A percentile compares a stretch with the other conserved stretches of the same genome.
Evolutionary conservation across 768 basidiomycete genomes (phyloP).

Genomic region (Tulasnella sp.): DNA sequence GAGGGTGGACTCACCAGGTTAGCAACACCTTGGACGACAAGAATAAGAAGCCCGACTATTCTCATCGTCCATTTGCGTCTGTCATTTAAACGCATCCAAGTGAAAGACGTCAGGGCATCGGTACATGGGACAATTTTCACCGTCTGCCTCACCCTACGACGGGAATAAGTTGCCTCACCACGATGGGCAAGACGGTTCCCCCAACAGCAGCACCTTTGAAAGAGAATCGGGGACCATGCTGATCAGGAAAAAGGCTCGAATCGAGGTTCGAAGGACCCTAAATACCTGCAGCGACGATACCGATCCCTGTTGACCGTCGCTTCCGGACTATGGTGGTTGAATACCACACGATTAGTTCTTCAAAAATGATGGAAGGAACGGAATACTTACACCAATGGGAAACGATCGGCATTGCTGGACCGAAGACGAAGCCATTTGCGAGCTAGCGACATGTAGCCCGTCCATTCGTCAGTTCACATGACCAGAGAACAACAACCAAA

Average conservation of each 20-base stretch:
- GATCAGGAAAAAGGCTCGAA: constrained; percentile 46
- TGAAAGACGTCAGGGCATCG: neutral
- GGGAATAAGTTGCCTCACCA: constrained; percentile 30
- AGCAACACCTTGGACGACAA: constrained; percentile 31
- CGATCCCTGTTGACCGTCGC: constrained; percentile 53
- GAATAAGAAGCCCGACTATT: constrained; percentile 29
- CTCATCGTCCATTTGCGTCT: constrained; percentile 32
- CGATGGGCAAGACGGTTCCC: constrained; percentile 36
- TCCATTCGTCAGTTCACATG: neutral
- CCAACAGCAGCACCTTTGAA: constrained; percentile 31
- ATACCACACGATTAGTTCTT: neutral
- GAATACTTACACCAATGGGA: constrained; percentile 67
- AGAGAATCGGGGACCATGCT: constrained; percentile 35
- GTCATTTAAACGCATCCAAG: neutral
- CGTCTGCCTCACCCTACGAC: constrained; percentile 25
- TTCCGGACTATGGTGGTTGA: constrained; percentile 31
- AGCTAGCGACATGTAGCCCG: constrained; percentile 29
- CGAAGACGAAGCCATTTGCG: constrained; percentile 56
- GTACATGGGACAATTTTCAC: neutral
- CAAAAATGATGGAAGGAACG: neutral
- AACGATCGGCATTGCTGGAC: constrained; percentile 54
- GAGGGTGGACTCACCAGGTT: constrained; percentile 32
- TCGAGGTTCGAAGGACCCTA: constrained; percentile 48
- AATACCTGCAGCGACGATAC: constrained; percentile 58
- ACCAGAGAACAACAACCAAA: neutral